Evolutionary conservation across 2,329 filamentous ascomycete genomes (phyloP), one percentile per base, ranked within the genome.

Genomic region (Fusarium brevicatenulatum): DNA sequence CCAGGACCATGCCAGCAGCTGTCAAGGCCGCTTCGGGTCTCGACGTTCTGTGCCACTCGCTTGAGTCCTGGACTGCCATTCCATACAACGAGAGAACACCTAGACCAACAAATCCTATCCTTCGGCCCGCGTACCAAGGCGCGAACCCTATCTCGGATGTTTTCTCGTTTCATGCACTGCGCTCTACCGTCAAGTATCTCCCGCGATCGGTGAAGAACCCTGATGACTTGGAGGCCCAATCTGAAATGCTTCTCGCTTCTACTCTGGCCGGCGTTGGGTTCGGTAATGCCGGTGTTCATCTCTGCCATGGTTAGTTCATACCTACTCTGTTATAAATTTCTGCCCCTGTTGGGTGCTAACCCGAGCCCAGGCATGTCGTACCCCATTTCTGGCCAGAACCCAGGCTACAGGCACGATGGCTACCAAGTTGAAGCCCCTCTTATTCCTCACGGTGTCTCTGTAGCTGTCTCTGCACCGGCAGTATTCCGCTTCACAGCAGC

Each of bases 71-170:
- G 94, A 99, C 96, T 2, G 96, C 96, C 5, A 98, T 99, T 71
- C 97, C 97, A 0, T 99, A 94, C 85, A 88, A 93, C 76, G 92
- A 97, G 86, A 91, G 96, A 56, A 90, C 87, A 1, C 96, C 96
- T 0, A 88, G 95, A 6, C 97, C 97, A 1, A 84, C 89, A 8
- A 98, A 99, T 81, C 96, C 97, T 0, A 93, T 99, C 76, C 88
- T 95, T 68, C 89, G 96, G 8, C 96, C 96, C 1, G 95, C 96
- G 0, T 99, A 99, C 80, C 96, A 99, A 82, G 96, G 96, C 44
- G 95, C 96, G 11, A 99, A 99, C 81, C 96, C 96, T 5, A 99
- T 99, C 77, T 97, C 93, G 47, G 96, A 99, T 80, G 95, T 99
- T 74, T 99, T 99, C 86, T 97, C 94, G 7, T 87, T 99, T 25